Percentiles rank a stretch among this genome's conserved stretches.
Conservation (phyloP, 495 filamentous ascomycete genomes). For the Aspergillus ellipticus region DNA sequence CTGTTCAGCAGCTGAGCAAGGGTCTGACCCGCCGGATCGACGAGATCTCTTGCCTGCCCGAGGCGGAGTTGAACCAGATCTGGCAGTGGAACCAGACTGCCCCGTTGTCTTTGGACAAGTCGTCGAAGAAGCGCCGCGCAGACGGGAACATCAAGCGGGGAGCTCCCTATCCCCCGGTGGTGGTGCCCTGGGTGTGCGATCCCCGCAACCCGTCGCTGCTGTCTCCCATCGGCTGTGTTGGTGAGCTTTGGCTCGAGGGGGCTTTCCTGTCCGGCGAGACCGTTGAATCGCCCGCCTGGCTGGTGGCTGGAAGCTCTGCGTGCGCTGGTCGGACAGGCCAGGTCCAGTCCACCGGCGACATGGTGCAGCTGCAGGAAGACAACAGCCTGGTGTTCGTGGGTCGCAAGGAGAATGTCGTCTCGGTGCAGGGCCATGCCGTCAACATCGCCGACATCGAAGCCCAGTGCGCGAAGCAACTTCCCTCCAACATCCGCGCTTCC, state of each 20-base stretch:
- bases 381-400: background rate
- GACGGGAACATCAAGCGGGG: conserved; percentile 24
- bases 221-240: conserved; percentile 37
- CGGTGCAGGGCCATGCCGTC: conserved; percentile 1
- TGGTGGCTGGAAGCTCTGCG: background rate
- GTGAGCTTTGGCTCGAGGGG: conserved; percentile 42
- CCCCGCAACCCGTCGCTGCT: conserved; percentile 26
- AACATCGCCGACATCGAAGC: conserved; percentile 2
- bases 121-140: conserved; percentile 25
- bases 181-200: conserved; percentile 35
- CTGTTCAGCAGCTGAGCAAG: conserved; percentile 27
- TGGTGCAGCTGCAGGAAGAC: background rate
- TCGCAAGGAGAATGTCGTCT: background rate
- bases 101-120: conserved; percentile 24
- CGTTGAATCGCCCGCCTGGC: conserved; percentile 30
- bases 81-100: conserved; percentile 36
- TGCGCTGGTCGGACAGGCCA: conserved; percentile 23
- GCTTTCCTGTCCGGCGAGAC: conserved; percentile 26
- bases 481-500: conserved; percentile 22
- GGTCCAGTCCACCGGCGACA: background rate
- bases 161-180: conserved; percentile 24
- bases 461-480: conserved; percentile 14
- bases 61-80: conserved; percentile 33
- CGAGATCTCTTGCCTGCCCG: conserved; percentile 35
- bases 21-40: conserved; percentile 21